phyloP scores from a whole-genome alignment of 1,284 basidiomycete genomes.

The Ganoderma leucocontextum region DNA sequence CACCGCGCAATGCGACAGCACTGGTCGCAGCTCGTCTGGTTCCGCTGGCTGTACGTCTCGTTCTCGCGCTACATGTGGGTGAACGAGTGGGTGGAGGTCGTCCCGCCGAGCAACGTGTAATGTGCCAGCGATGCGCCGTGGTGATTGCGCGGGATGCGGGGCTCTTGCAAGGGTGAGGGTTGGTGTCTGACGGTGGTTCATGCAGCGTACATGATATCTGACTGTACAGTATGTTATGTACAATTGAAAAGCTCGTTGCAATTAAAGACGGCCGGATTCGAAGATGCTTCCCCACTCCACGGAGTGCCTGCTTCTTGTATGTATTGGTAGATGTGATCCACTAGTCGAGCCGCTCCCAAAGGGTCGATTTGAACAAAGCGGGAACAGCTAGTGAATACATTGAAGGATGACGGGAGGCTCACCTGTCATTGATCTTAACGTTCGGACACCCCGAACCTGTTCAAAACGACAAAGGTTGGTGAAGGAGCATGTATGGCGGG shows the following conservation, averaged over 20 bases:
- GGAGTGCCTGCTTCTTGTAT: neutral
- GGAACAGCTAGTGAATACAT: too few species aligned
- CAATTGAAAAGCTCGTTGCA: neutral
- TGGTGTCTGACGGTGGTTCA: neutral
- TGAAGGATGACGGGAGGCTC: too few species aligned
- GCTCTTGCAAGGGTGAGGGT: neutral
- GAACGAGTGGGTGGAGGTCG: slow-evolving; percentile 71
- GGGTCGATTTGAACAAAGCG: too few species aligned
- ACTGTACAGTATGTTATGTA: neutral
- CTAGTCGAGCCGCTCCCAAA: too few species aligned
- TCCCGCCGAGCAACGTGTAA: slow-evolving; percentile 10
- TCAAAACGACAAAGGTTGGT: too few species aligned
- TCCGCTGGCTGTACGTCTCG: slow-evolving; percentile 85
- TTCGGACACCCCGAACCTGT: too few species aligned
- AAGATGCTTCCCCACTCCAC: neutral
- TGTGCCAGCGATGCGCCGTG: neutral
- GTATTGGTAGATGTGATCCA: too few species aligned
- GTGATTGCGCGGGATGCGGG: neutral
- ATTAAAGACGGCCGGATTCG: neutral
- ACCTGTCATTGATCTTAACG: too few species aligned
- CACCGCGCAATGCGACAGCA: slow-evolving; percentile 81
- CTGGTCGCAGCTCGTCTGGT: slow-evolving; percentile 86
- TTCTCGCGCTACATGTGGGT: slow-evolving; percentile 95
- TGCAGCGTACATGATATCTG: neutral
- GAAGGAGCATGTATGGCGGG: too few species aligned